phyloP scores from a whole-genome alignment of 75 land plant species.

The Cupressus sempervirens region DNA sequence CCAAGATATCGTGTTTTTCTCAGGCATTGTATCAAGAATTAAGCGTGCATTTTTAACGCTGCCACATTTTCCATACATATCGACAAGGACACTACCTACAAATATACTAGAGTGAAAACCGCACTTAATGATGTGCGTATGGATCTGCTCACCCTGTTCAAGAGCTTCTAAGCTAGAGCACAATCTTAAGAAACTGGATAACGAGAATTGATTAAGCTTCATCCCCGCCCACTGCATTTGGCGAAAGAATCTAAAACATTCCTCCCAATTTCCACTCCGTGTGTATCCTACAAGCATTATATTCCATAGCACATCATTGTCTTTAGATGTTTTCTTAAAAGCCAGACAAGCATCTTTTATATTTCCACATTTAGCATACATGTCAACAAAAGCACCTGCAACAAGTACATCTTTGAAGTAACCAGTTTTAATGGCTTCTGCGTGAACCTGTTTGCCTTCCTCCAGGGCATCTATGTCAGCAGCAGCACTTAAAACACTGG shows the following conservation, averaged over 20 bases:
- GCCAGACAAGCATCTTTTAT: conserved; percentile 16
- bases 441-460: conserved; percentile 52
- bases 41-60: conserved; percentile 28
- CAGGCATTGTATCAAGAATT: conserved; percentile 36
- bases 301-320: conserved; percentile 76
- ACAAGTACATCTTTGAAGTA: conserved; percentile 12
- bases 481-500: conserved; percentile 73
- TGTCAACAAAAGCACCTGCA: conserved; percentile 33
- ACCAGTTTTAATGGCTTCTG: conserved; percentile 23
- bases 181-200: conserved; percentile 56
- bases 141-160: conserved; percentile 64
- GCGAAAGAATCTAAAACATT: conserved; percentile 36
- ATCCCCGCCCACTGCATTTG: conserved; percentile 62
- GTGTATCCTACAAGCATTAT: conserved; percentile 75
- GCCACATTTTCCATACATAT: conserved; percentile 71
- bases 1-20: conserved; percentile 61
- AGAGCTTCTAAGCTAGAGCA: conserved; percentile 52
- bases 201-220: conserved; percentile 62
- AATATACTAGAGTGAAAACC: conserved; percentile 55
- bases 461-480: conserved; percentile 46
- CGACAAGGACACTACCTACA: conserved; percentile 62
- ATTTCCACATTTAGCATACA: conserved; percentile 43
- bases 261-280: conserved; percentile 40
- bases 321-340: conserved; percentile 29
- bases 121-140: conserved; percentile 46